Percentiles rank a stretch among this genome's conserved stretches.
phyloP scores from a whole-genome alignment of 768 basidiomycete genomes.

The Tylopilus plumbeoviolaceoides region DNA sequence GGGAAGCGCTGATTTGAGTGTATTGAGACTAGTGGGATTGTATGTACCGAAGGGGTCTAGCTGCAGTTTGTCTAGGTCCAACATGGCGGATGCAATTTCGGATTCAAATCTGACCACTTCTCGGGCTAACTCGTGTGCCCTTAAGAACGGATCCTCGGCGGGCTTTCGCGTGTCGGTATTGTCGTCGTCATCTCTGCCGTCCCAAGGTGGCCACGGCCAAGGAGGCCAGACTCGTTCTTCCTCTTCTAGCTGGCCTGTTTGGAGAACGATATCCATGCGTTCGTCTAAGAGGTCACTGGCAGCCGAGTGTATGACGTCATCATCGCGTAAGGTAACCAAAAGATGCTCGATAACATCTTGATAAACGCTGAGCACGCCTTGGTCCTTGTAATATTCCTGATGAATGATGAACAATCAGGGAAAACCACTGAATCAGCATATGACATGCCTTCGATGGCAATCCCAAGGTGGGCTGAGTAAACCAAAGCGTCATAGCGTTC shows the following conservation, averaged over 20 bases:
- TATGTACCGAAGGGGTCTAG: conserved; percentile 86
- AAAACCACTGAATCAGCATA: not conserved
- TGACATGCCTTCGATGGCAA: conserved; percentile 76
- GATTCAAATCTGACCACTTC: conserved; percentile 76
- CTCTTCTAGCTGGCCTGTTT: conserved; percentile 38
- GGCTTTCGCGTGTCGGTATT: conserved; percentile 37
- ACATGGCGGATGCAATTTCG: conserved; percentile 68
- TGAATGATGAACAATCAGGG: not conserved
- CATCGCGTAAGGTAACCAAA: conserved; percentile 54
- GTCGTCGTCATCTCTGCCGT: conserved; percentile 52
- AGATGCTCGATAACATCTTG: conserved; percentile 62
- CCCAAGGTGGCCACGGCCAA: conserved; percentile 88
- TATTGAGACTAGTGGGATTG: conserved; percentile 72
- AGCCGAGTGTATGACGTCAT: conserved; percentile 24
- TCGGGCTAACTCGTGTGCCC: conserved; percentile 61
- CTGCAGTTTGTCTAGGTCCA: conserved; percentile 73
- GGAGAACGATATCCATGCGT: conserved; percentile 24
- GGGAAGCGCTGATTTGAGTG: conserved; percentile 64
- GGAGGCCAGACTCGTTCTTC: conserved; percentile 58
- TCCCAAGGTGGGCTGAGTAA: conserved; percentile 75
- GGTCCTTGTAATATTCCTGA: conserved; percentile 88
- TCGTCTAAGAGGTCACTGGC: conserved; percentile 5
- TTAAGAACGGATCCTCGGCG: conserved; percentile 33
- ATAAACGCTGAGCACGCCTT: conserved; percentile 65
- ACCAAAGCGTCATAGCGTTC: conserved; percentile 80